Evolutionary conservation across 2,329 filamentous ascomycete genomes (phyloP), one percentile per base, ranked within the genome.

Genomic region (Apiospora pterosperma): DNA sequence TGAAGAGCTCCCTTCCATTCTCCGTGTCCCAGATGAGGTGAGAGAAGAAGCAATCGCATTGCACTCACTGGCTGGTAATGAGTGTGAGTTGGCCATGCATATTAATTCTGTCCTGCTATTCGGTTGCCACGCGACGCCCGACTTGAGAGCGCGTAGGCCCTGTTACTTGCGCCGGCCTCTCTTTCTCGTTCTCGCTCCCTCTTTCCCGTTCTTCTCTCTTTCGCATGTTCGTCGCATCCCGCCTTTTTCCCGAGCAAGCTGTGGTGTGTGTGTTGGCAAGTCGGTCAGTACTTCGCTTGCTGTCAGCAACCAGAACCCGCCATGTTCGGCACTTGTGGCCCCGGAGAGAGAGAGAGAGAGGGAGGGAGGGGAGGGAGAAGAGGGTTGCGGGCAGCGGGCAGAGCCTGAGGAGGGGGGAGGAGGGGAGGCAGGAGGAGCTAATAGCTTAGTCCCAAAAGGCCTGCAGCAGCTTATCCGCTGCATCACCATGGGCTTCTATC

Each of bases 401-500:
- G 28, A 48, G 23, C 28, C 39, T 42, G 62, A 55, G 48, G 12
- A 31, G 48, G 28, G 31, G 21, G 36, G 28, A 58, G 28, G 38
- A 48, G n/a, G 36, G 19, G 21, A 23, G 38, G 31, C 25, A 62
- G 59, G 31, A 36, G 34, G 34, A 41, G n/a, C 44, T 52, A 55
- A 55, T 34, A 55, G 48, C 48, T 55, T 55, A 55, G 48, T 28
- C 48, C 48, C 48, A 55, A 19, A 55, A 34, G 28, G 48, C 28
- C 48, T 55, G 48, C 48, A 55, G 48, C 48, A 55, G 16, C 48
- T 28, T 61, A 61, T 61, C 59, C 59, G 59, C 59, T 61, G 59
- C 59, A 41, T 61, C 59, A 36, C 28, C 36, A 7, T n/a, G 19
- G n/a, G 28, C 68, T 64, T 64, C 69, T 68, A 63, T 63, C 73